Base-by-base conservation (phyloP, 2,329 filamentous ascomycete species). In the Penicillium sp. region DNA sequence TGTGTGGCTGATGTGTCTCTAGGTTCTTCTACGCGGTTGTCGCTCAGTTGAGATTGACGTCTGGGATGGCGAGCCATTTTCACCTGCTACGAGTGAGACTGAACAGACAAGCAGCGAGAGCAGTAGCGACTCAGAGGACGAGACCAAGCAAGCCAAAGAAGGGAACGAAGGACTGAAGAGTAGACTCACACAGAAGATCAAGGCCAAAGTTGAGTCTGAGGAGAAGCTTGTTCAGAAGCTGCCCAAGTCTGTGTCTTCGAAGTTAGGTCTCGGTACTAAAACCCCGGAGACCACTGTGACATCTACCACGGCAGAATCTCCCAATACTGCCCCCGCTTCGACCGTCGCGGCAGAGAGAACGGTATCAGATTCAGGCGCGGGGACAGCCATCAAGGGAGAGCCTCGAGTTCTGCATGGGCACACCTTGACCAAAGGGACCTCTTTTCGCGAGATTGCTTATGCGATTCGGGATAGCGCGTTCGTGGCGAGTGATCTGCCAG, bases 21-120 rank as follows among this genome's bases (percentile, higher is more conserved):
- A 90, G 83, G 88, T 89, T 11, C 84, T 97, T 11, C 79, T 84
- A 31, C 83, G 86, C 48, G 90, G 90, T 44, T 96, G 92, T 67
- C 86, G 92, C 57, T 97, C 92, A 67, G 91, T 97, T 43, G 92
- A 97, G 71, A 94, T 97, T 51, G 93, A 97, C 68, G 91, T 97
- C 3, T 96, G 92, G 90, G 90, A 97, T 71, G 90, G 91, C 11
- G 79, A 83, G 39, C 75, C 75, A 8, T 76, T 71, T 18, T 73
- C 75, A 1, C 67, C 71, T 13, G 68, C 67, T 43, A 59, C 58
- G 11, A 58, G 52, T 9, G 63, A 64, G 19, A 54, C 67, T 59
- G 63, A 67, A 58, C 26, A 45, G 42, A 71, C 77, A 16, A 72
- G 67, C 53, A 73, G 68, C 48, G 66, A 70, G 14, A 71, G 66